Base-by-base conservation (phyloP, 257 asterid genomes). In the Ligustrum vulgare region DNA sequence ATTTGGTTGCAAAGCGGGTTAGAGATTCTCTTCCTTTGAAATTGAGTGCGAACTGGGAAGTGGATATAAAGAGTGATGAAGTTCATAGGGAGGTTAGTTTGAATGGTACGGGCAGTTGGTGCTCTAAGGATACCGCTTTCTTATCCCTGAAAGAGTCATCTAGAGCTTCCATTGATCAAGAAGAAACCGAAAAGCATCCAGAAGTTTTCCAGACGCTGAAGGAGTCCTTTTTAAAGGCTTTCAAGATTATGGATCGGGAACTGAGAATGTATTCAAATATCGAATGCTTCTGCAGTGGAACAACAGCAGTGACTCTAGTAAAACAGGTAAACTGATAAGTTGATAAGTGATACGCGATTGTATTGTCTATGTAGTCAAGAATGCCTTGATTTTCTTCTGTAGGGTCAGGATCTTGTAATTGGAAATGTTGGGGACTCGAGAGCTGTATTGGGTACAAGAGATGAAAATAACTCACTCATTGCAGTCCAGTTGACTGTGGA, bases 251-350 rank as follows among this genome's bases (percentile, higher is more conserved):
- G 98, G 98, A 93, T 70, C 86, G 91, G 80, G 98, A 93, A 81
- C 79, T 93, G 80, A 93, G 87, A 85, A 82, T 84, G 91, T 71
- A 84, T 43, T 70, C 91, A 39, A 87, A 83, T 79, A 87, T 91
- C 43, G 96, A 93, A 82, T 87, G 96, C 87, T 93, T 85, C 87
- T 91, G 98, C 87, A 93, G 98, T 77, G 98, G 98, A 81, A 91
- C 98, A 71, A 91, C 98, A 12, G 96, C 97, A 34, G 97, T 93
- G 65, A 89, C 98, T 23, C 76, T 93, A 62, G 90, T 93, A 78
- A 93, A 91, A 88, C 96, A 91, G 96, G 98, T 91, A 74, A 12
- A 36, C 2, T 60, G 58, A n/a, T 45, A 35, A 49, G 33, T 67
- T 78, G 25, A 15, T 7, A 31, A 54, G 70, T 72, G 72, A 51